Conservation (phyloP, 2,329 filamentous ascomycete genomes). For the Neospermospora avenae region DNA sequence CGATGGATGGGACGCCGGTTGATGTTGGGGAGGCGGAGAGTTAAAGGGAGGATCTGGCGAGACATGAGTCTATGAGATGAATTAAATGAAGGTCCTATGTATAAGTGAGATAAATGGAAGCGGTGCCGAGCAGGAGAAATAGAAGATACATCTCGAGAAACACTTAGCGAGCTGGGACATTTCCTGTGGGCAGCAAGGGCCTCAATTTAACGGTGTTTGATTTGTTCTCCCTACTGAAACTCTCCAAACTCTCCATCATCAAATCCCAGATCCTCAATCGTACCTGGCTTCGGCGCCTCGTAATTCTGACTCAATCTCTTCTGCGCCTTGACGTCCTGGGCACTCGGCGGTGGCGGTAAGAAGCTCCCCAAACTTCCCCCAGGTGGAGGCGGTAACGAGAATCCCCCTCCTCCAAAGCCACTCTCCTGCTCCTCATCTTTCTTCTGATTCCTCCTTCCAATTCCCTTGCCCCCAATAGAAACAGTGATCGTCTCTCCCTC, state of each 20-base stretch:
- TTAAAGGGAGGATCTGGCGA: not conserved
- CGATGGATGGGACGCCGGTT: too few relatives aligned
- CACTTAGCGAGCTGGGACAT: too few relatives aligned
- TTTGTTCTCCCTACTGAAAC: conserved; percentile 46
- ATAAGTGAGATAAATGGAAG: too few relatives aligned
- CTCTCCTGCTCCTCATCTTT: conserved; percentile 29
- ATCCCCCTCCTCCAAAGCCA: conserved; percentile 38
- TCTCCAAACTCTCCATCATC: conserved; percentile 88
- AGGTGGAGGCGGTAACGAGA: conserved; percentile 70
- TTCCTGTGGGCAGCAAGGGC: not conserved
- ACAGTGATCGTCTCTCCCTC: conserved; percentile 87
- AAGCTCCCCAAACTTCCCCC: conserved; percentile 39
- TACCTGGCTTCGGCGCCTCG: conserved; percentile 42
- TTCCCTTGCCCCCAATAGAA: conserved; percentile 59
- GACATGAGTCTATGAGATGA: too few relatives aligned
- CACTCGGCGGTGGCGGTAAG: conserved; percentile 66
- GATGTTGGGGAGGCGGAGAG: too few relatives aligned
- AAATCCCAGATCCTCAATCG: conserved; percentile 66
- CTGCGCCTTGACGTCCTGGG: conserved; percentile 58
- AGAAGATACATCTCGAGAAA: too few relatives aligned
- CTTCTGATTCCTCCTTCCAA: conserved; percentile 28
- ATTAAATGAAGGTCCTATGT: too few relatives aligned
- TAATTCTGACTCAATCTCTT: conserved; percentile 51
- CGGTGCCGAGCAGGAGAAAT: not conserved
- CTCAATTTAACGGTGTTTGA: not conserved